phyloP scores from a whole-genome alignment of 2,329 filamentous ascomycete species.

The Fonsecaea erecta region DNA sequence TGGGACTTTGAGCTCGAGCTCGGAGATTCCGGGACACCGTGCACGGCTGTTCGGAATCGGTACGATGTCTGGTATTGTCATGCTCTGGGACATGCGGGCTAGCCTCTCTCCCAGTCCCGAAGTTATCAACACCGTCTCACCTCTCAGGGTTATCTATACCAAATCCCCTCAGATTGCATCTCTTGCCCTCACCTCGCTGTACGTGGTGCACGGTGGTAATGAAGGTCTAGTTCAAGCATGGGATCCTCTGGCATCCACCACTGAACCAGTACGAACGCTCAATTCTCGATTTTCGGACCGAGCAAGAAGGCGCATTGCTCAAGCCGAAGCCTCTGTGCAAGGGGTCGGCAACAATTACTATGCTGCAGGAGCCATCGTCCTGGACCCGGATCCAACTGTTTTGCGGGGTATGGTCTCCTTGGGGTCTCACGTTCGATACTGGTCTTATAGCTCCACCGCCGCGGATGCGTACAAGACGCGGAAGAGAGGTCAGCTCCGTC shows the following conservation, averaged over 20 bases:
- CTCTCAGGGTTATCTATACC: constrained; percentile 82
- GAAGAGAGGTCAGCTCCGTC: constrained; percentile 70
- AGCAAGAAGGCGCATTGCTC: constrained; percentile 74
- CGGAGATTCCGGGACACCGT: constrained; percentile 81
- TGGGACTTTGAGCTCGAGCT: constrained; percentile 43
- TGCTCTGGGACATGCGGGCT: constrained; percentile 84
- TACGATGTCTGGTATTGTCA: constrained; percentile 74
- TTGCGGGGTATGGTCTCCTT: constrained; percentile 86
- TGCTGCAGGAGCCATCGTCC: constrained; percentile 78
- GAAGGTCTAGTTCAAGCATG: constrained; percentile 95
- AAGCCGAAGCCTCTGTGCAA: constrained; percentile 69
- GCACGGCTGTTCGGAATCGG: constrained; percentile 81
- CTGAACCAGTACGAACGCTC: constrained; percentile 79
- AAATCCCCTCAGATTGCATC: constrained; percentile 87
- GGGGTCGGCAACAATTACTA: constrained; percentile 76
- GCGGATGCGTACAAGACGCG: constrained; percentile 74
- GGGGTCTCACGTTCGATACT: constrained; percentile 85
- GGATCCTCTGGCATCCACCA: constrained; percentile 86
- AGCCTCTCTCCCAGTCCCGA: constrained; percentile 59
- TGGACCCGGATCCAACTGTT: constrained; percentile 85
- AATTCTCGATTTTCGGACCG: constrained; percentile 83
- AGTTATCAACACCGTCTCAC: constrained; percentile 64
- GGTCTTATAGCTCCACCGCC: constrained; percentile 85
- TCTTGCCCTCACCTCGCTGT: constrained; percentile 80
- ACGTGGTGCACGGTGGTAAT: constrained; percentile 89